Evolutionary conservation across 768 basidiomycete genomes (phyloP).

Genomic region (Xerocomellus intermedius): DNA sequence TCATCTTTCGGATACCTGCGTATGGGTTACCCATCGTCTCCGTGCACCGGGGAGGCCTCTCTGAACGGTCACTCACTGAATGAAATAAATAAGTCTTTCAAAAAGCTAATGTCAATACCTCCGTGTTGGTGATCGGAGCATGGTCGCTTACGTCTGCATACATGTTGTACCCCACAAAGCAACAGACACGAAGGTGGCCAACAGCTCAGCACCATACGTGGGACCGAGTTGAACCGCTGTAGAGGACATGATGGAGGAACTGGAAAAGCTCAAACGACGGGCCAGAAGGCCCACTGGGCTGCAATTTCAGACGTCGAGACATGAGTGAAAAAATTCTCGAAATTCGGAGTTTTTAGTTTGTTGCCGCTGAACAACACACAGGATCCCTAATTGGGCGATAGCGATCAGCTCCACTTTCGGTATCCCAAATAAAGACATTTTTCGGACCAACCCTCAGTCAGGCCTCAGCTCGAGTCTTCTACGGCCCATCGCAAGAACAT

Average conservation of each 20-base stretch:
- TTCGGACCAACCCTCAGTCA: no score
- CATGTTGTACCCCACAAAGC: slow-evolving; percentile 14
- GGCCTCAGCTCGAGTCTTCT: no score
- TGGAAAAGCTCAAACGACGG: background rate
- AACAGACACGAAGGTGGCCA: slow-evolving; percentile 3
- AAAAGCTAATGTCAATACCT: background rate
- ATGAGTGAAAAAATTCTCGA: no score
- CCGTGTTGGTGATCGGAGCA: background rate
- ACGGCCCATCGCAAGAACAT: no score
- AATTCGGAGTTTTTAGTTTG: no score
- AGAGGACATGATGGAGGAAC: background rate
- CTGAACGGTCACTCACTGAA: background rate
- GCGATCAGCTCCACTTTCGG: no score
- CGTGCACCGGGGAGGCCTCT: background rate
- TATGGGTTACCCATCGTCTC: no score
- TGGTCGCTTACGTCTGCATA: slow-evolving; percentile 8
- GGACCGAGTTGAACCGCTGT: background rate
- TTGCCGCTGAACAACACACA: no score
- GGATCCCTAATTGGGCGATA: no score
- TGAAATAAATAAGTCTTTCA: background rate
- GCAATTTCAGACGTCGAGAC: no score
- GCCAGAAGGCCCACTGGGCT: no score
- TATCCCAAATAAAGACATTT: no score
- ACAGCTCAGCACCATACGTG: slow-evolving; percentile 11
- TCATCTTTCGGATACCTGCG: background rate